A percentile compares a stretch with the other conserved stretches of the same genome.
phyloP scores from a whole-genome alignment of 805 yeast genomes.

The Ogataea thermomethanolica region DNA sequence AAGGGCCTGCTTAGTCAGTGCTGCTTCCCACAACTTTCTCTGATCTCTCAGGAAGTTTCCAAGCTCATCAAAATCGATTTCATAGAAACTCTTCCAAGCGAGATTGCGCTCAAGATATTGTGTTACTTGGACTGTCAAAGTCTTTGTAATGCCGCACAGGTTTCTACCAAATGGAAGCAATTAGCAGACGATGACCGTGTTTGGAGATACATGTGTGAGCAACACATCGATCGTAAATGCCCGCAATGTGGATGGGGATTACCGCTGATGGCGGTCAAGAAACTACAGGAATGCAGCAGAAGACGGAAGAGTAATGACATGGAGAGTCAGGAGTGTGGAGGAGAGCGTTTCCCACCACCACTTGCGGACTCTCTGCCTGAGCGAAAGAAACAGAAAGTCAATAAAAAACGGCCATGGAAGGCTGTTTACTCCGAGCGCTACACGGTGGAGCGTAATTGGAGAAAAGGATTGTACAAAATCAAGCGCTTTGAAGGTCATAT shows the following conservation, averaged over 20 bases:
- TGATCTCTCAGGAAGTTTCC: slow-evolving; percentile 74
- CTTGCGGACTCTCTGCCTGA: slow-evolving; percentile 16
- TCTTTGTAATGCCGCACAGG: slow-evolving; percentile 92
- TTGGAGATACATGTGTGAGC: slow-evolving; percentile 98
- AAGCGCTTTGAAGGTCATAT: slow-evolving; percentile 74
- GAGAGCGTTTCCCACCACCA: slow-evolving; percentile 26
- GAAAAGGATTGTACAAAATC: slow-evolving; percentile 68
- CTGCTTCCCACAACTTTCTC: slow-evolving; percentile 93
- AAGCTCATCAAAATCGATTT: slow-evolving; percentile 85
- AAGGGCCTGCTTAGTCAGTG: slow-evolving; percentile 85
- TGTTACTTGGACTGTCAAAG: slow-evolving; percentile 91
- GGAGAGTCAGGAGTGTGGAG: slow-evolving; percentile 13
- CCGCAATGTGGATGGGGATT: slow-evolving; percentile 99
- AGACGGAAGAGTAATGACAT: slow-evolving; percentile 26
- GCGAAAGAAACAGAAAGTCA: slow-evolving; percentile 12
- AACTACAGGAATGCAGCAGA: slow-evolving; percentile 34
- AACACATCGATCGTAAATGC: slow-evolving; percentile 95
- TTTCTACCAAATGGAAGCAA: slow-evolving; percentile 78
- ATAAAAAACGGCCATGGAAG: slow-evolving; percentile 85
- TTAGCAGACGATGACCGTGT: slow-evolving; percentile 95
- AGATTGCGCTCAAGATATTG: slow-evolving; percentile 76
- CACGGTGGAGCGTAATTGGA: slow-evolving; percentile 92
- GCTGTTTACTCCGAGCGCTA: slow-evolving; percentile 88
- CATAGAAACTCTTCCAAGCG: slow-evolving; percentile 79
- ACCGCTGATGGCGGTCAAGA: slow-evolving; percentile 87